Conservation (phyloP, 1,284 basidiomycete genomes). For the Sporisorium graminicola region DNA sequence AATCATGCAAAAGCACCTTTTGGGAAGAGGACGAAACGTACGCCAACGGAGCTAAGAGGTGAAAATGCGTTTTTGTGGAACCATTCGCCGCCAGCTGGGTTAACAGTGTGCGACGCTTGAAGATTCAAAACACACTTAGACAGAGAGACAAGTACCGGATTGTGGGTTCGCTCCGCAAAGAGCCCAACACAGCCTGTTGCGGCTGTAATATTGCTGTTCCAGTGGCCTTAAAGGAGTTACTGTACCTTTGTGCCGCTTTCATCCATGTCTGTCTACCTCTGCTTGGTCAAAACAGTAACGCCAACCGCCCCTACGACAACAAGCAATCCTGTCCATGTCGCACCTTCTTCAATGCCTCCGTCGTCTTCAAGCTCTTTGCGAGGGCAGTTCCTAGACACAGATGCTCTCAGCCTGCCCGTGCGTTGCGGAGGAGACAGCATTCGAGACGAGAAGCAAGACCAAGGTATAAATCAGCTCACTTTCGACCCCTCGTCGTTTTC, state of each 20-base stretch:
- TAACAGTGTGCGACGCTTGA: neutral
- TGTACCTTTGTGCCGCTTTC: neutral
- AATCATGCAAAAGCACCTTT: neutral
- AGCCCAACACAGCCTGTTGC: neutral
- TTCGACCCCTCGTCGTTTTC: neutral
- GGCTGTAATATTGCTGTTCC: no score
- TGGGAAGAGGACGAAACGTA: neutral
- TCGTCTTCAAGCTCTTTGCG: neutral
- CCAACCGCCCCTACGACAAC: neutral
- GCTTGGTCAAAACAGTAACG: neutral
- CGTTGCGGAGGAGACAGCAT: neutral
- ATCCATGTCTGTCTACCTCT: neutral
- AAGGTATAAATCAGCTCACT: constrained; percentile 19
- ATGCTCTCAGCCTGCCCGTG: neutral
- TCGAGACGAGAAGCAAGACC: neutral
- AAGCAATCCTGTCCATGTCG: neutral
- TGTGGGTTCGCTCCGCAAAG: neutral
- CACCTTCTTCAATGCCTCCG: neutral
- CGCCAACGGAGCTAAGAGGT: constrained; percentile 10
- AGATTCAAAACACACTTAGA: constrained; percentile 2
- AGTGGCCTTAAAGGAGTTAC: no score
- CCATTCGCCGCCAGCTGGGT: constrained; percentile 11
- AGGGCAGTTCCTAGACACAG: neutral
- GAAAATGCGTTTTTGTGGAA: neutral
- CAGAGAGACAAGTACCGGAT: neutral